Base-by-base conservation (phyloP, 306 rosid genomes). In the Lathyrus sativus region DNA sequence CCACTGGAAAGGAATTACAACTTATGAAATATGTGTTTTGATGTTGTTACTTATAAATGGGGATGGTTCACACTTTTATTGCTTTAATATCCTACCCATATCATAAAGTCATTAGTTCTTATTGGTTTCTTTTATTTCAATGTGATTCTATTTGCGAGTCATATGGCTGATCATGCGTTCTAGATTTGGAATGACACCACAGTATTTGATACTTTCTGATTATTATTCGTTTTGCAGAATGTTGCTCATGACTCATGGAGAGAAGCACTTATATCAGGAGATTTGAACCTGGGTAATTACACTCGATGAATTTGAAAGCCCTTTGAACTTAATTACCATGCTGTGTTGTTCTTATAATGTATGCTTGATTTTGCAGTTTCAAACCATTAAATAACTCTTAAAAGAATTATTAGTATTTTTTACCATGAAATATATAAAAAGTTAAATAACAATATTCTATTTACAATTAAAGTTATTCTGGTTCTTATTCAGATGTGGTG, bases 231-330 rank as follows among this genome's bases (percentile, higher is more conserved):
- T 73, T 75, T 78, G 82, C 88, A 95, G 99, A 81, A 95, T 80
- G 99, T 79, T 73, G 99, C 99, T 14, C 87, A 78, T 73, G 92
- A 91, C 62, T 88, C 92, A 18, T 73, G 89, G 85, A 88, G 79
- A 82, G 95, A 84, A 84, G 88, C 84, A 43, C 87, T 95, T 73
- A 39, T 81, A 19, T 80, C 79, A 3, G 79, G 82, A 75, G 80
- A 87, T 56, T 78, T 55, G 19, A 68, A 70, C 72, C 62, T 76
- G 29, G 96, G 96, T 89, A 82, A 87, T 77, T 74, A 56, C 31
- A 17, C n/a, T 37, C 10, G 48, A 41, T 53, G 59, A 67, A 46
- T 78, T 58, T 28, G 11, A 39, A 4, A 22, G 42, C 63, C 61
- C 42, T 37, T 65, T 38, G 35, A 55, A 74, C 46, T 48, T 19